phyloP scores from a whole-genome alignment of 1,284 basidiomycete genomes.

The Earliella scabrosa region DNA sequence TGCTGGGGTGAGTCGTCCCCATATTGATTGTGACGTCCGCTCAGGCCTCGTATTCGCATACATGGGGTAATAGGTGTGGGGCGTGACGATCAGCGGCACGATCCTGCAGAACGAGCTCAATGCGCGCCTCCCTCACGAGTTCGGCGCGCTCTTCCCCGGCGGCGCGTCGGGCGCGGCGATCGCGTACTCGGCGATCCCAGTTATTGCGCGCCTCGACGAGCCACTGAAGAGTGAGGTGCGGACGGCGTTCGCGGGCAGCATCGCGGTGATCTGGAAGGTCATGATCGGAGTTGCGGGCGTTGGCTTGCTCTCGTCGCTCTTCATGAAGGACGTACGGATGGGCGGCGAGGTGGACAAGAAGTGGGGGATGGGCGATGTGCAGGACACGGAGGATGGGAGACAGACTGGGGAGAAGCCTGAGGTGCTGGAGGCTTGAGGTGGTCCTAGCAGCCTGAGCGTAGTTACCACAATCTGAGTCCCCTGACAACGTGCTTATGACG shows the following conservation, averaged over 20 bases:
- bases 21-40: too few species aligned
- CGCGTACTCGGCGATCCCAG: slow-evolving; percentile 37
- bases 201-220: slow-evolving; percentile 26
- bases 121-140: slow-evolving; percentile 10
- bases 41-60: too few species aligned
- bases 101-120: slow-evolving; percentile 25
- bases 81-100: slow-evolving; percentile 16
- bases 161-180: slow-evolving; percentile 29
- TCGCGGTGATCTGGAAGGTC: slow-evolving; percentile 34
- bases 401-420: too few species aligned
- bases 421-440: too few species aligned
- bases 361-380: too few species aligned
- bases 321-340: too few species aligned
- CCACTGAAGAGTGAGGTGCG: slow-evolving; percentile 31
- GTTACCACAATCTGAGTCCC: too few species aligned
- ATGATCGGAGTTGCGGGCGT: slow-evolving; percentile 33
- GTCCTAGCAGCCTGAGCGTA: too few species aligned
- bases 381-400: too few species aligned
- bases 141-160: slow-evolving; percentile 7
- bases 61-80: slow-evolving; percentile 18
- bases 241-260: slow-evolving; percentile 33
- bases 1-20: slow-evolving; percentile 30
- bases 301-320: too few species aligned
- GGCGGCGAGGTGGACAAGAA: too few species aligned
- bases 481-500: too few species aligned